Evolutionary conservation across 75 land plant species (phyloP), one percentile per base, ranked within the genome.

Genomic region (Isoetes taiwanensis): DNA sequence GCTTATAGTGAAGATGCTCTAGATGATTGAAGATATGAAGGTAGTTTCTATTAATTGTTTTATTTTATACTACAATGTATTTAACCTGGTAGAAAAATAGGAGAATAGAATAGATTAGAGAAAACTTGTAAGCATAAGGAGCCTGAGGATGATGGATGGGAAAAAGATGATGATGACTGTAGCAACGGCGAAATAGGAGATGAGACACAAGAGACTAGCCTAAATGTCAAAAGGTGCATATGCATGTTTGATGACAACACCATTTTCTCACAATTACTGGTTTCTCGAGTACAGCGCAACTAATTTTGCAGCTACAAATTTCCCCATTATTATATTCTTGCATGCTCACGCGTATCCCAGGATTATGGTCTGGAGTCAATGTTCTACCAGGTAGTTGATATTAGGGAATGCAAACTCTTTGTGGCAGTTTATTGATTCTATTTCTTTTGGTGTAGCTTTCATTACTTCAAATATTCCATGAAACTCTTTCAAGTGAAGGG

Each of bases 211-310:
- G 99, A 94, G 58, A 84, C 75, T 61, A 80, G 80, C 34, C 72
- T 89, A 50, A 77, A 85, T 41, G 76, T 85, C 3, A 14, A 10
- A 26, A 72, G 68, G 42, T 61, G 81, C 56, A 64, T 85, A n/a
- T 52, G 71, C 39, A 66, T 56, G 60, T 69, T 94, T 71, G 90
- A 77, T 42, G 81, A 67, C 62, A 74, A 74, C 57, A 61, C 62
- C 12, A 53, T 76, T 6, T 59, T 94, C 53, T 76, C 68, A 9
- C 88, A 94, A 84, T 31, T 94, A 96, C 70, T 94, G 99, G 99
- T 70, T 94, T 52, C 73, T 94, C 34, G 80, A 64, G 59, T 80
- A 75, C 66, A 88, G 82, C 58, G 75, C 66, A 63, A 78, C 68
- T 57, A 94, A 94, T 57, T 69, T 84, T 25, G 32, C 54, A 25